phyloP scores from a whole-genome alignment of 139 green algal genomes.

The Microglena sp. region DNA sequence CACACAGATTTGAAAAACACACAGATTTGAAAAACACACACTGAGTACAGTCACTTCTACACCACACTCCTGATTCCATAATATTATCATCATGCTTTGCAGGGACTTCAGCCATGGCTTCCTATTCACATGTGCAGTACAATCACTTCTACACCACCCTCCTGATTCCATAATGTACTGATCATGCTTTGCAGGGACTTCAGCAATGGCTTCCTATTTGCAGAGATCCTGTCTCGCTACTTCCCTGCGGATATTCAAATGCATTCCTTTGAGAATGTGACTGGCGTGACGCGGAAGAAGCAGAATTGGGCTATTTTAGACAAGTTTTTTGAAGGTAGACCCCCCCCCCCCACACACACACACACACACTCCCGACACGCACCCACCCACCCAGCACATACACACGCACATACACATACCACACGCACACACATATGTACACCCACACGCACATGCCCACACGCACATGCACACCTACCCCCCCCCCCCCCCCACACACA shows the following conservation, averaged over 20 bases:
- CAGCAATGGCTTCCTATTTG: constrained; percentile 55
- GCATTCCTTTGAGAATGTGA: constrained; percentile 60
- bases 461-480: too few species aligned
- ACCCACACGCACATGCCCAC: constrained; percentile 2
- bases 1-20: too few species aligned
- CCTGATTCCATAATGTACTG: too few species aligned
- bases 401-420: background rate
- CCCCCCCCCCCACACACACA: background rate
- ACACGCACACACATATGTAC: constrained; percentile 4
- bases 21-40: too few species aligned
- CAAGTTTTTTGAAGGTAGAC: constrained; percentile 49
- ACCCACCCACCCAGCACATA: background rate
- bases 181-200: constrained; percentile 13
- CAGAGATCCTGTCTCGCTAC: constrained; percentile 54
- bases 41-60: too few species aligned
- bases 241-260: constrained; percentile 54
- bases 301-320: constrained; percentile 52
- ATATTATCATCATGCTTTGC: background rate
- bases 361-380: background rate
- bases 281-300: constrained; percentile 48
- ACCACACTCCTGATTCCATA: too few species aligned
- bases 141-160: too few species aligned
- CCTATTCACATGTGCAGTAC: too few species aligned
- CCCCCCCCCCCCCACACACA: too few species aligned
- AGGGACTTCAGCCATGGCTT: too few species aligned